Evolutionary conservation across 148 eudicot genomes (phyloP).

Genomic region (Fagopyrum tataricum): DNA sequence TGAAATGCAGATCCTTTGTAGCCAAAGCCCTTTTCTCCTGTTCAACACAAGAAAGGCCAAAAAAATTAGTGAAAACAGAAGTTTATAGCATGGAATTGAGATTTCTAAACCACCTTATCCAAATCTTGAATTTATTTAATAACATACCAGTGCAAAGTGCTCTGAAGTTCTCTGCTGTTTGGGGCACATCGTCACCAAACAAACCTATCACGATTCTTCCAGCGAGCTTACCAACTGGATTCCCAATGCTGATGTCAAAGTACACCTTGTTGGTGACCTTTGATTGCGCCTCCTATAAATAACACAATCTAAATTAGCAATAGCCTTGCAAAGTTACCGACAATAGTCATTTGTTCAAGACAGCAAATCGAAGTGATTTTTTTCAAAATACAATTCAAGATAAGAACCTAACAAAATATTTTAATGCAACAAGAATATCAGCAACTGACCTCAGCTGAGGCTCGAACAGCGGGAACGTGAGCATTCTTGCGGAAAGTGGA

Average conservation of each 20-base stretch:
- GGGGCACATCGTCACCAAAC: conserved; percentile 89
- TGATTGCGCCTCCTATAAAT: conserved; percentile 56
- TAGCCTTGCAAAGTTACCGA: neutral
- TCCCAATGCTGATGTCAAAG: conserved; percentile 82
- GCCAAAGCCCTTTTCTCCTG: conserved; percentile 96
- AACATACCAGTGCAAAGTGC: conserved; percentile 88
- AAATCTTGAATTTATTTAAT: neutral
- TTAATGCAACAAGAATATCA: neutral
- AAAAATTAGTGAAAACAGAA: conserved; percentile 9
- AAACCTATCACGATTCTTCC: conserved; percentile 93
- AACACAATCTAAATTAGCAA: neutral
- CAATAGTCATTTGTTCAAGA: neutral
- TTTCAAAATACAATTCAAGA: neutral
- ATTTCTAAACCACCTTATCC: neutral
- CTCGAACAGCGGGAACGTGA: conserved; percentile 35
- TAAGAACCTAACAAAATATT: neutral
- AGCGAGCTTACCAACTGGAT: conserved; percentile 75
- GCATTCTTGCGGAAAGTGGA: conserved; percentile 20
- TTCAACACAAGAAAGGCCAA: neutral
- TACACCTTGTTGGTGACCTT: conserved; percentile 78
- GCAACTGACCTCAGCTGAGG: conserved; percentile 53
- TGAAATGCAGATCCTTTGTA: conserved; percentile 83
- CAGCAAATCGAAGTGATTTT: neutral
- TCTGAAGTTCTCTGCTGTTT: conserved; percentile 87
- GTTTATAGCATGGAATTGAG: neutral